Conservation (phyloP, 148 eudicot genomes). For the Amaranthus cruentus region DNA sequence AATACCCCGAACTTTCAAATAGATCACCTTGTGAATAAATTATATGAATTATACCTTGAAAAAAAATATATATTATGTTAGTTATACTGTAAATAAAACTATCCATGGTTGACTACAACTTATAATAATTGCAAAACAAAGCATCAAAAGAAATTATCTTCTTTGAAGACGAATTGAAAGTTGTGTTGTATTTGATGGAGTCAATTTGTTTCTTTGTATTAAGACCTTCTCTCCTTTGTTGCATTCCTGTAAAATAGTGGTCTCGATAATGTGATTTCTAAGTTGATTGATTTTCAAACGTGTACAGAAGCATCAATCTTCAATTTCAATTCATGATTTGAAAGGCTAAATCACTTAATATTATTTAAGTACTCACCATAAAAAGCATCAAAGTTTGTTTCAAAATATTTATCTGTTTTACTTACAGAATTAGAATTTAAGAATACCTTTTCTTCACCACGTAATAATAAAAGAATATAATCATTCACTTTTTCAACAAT, state of each 20-base stretch:
- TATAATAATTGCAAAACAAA: too few species aligned
- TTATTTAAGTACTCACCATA: neutral
- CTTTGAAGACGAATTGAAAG: too few species aligned
- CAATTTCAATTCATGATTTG: neutral
- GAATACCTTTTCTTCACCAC: neutral
- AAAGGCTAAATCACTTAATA: neutral
- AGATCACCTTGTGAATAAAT: too few species aligned
- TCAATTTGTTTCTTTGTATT: too few species aligned
- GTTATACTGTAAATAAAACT: too few species aligned
- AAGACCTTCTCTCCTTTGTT: neutral
- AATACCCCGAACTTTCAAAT: too few species aligned
- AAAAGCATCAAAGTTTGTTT: neutral
- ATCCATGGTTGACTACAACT: too few species aligned
- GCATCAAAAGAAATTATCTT: too few species aligned
- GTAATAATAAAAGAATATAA: neutral
- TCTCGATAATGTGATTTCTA: neutral
- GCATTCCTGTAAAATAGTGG: neutral
- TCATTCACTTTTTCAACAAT: neutral
- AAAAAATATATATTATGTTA: too few species aligned
- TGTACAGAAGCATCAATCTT: neutral
- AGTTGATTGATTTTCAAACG: neutral
- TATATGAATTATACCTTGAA: too few species aligned
- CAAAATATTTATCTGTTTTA: neutral
- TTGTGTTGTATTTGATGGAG: too few species aligned
- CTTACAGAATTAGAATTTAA: neutral